These are phyloP conservation scores for Syncephalastrum sp. DNA, from an alignment of 371 early-diverging fungal genomes.

Conservation along the genomic window DNA sequence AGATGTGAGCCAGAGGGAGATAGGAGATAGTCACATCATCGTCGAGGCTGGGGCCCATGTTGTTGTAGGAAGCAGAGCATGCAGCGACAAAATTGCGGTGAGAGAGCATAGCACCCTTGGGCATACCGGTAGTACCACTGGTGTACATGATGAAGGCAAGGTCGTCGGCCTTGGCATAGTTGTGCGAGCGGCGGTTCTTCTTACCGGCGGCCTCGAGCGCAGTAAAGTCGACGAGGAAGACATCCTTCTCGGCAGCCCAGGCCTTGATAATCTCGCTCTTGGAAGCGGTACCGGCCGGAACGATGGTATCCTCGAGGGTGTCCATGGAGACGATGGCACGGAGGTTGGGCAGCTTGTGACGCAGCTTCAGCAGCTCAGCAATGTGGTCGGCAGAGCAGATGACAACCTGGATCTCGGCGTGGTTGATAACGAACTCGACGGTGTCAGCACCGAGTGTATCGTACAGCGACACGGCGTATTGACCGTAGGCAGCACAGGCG, in stretches of 20 bases:
- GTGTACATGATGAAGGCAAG: constrained; percentile 50
- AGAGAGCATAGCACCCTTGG: constrained; percentile 61
- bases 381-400: constrained; percentile 69
- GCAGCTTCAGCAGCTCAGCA: constrained; percentile 50
- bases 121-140: constrained; percentile 67
- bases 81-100: constrained; percentile 48
- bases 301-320: constrained; percentile 32
- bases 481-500: constrained; percentile 48
- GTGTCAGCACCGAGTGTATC: constrained; percentile 88
- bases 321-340: constrained; percentile 81
- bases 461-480: constrained; percentile 87
- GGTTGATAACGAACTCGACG: constrained; percentile 60
- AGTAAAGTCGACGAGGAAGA: constrained; percentile 52
- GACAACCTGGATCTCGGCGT: constrained; percentile 67
- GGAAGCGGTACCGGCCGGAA: constrained; percentile 31
- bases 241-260: constrained; percentile 52
- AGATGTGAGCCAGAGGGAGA: constrained; percentile 90
- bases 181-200: constrained; percentile 33
- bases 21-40: constrained; percentile 58
- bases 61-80: constrained; percentile 25
- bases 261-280: constrained; percentile 30
- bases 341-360: constrained; percentile 50
- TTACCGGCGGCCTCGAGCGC: constrained; percentile 63
- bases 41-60: constrained; percentile 5
- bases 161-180: constrained; percentile 51